Evolutionary conservation across 2,329 filamentous ascomycete species (phyloP), one percentile per base, ranked within the genome.

Genomic region (Tolypocladium pustulatum): DNA sequence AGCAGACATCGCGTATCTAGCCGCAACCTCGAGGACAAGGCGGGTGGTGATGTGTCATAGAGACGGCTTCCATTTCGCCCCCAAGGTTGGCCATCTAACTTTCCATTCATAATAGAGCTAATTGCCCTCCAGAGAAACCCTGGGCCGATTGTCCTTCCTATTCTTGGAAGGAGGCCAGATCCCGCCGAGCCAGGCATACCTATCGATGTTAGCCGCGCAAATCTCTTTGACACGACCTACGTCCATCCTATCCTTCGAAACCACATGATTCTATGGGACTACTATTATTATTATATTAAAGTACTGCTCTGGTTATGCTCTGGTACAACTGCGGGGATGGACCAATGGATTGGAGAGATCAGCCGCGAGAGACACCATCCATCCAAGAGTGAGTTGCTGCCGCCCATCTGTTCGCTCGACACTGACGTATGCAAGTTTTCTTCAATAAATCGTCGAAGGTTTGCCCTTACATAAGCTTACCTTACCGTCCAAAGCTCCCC

Each of bases 151-250:
- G 17, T 66, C 3, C 51, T 66, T 30, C 65, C 64, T 2, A 59
- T 58, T 2, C 56, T 66, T 10, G 61, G 62, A 13, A 58, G 62
- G 4, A 57, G 55, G 17, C 63, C 59, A 6, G 27, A 61, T 15
- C 59, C 57, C 6, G 34, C 54, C 1, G 59, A 60, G 12, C 71
- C 67, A 13, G 73, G 72, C 46, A 73, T 76, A 22, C 75, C 76
- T 1, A 69, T 75, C 27, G 76, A 79, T 60, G 71, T 73, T 12
- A 70, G 71, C 13, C 65, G 72, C 3, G 75, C 75, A 15, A 76
- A 72, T 59, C 64, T 79, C 5, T 78, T 79, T 60, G 76, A 79
- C 61, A 78, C 76, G 0, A 71, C 75, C 4, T 79, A 79, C 57
- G 72, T 77, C 7, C 75, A 77, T 30, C 69, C 69, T 7, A 62